These are phyloP conservation scores for Geosmithia putterillii DNA, from an alignment of 2,329 filamentous ascomycete genomes.

Conservation along the genomic window DNA sequence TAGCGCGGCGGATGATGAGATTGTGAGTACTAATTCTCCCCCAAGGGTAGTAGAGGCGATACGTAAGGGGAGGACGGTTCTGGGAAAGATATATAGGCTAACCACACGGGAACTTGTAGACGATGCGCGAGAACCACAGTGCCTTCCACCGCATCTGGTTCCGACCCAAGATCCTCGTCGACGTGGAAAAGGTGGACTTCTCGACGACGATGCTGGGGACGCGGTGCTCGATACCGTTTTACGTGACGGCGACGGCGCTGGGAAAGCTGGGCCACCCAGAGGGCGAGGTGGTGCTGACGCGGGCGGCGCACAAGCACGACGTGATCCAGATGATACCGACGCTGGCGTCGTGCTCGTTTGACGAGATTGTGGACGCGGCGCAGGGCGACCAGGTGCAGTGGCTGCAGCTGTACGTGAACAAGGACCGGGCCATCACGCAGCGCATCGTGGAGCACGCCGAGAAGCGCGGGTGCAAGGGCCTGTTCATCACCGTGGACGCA, in stretches of 20 bases:
- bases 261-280: slow-evolving; percentile 91
- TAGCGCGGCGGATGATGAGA: slow-evolving; percentile 55
- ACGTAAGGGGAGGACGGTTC: not conserved
- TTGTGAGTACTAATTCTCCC: slow-evolving; percentile 14
- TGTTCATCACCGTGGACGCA: slow-evolving; percentile 98
- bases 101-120: slow-evolving; percentile 46
- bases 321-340: slow-evolving; percentile 99
- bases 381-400: slow-evolving; percentile 78
- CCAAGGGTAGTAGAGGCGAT: not conserved
- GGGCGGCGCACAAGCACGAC: slow-evolving; percentile 72
- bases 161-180: slow-evolving; percentile 74
- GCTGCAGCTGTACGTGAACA: slow-evolving; percentile 97
- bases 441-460: slow-evolving; percentile 89
- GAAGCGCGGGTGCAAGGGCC: slow-evolving; percentile 77
- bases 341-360: slow-evolving; percentile 89
- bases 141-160: slow-evolving; percentile 98
- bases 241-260: slow-evolving; percentile 89
- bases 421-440: slow-evolving; percentile 81
- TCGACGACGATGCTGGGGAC: slow-evolving; percentile 89
- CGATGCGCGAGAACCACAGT: slow-evolving; percentile 86
- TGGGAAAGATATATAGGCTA: not conserved
- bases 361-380: slow-evolving; percentile 86
- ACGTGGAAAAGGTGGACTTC: slow-evolving; percentile 80
- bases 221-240: slow-evolving; percentile 77
- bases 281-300: slow-evolving; percentile 84